Conservation (phyloP, 177 flowering plant genomes). For the Vitis hybrid region DNA sequence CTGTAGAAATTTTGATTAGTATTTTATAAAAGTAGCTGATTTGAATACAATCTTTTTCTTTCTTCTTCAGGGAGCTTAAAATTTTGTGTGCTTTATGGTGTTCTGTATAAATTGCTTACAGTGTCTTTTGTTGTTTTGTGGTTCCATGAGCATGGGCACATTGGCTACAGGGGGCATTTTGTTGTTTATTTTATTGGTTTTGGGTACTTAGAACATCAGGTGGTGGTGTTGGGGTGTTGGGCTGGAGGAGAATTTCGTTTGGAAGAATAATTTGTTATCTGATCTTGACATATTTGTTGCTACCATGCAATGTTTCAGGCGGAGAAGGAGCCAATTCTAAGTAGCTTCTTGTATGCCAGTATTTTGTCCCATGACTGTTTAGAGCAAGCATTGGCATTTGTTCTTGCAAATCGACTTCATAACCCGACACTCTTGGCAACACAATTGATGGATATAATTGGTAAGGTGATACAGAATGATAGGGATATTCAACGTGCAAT, state of each 20-base stretch:
- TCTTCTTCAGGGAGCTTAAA: no score
- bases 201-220: background rate
- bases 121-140: background rate
- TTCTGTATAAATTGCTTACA: background rate
- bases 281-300: background rate
- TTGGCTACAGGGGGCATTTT: background rate
- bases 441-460: slow-evolving; percentile 72
- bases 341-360: slow-evolving; percentile 85
- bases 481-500: slow-evolving; percentile 60
- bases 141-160: background rate
- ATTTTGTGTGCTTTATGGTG: no score
- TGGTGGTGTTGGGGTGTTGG: background rate
- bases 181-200: background rate
- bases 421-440: slow-evolving; percentile 75
- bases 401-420: slow-evolving; percentile 79
- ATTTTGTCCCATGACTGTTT: slow-evolving; percentile 73
- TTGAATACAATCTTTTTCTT: no score
- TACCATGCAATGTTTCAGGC: slow-evolving; percentile 48
- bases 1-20: no score
- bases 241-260: no score
- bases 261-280: background rate
- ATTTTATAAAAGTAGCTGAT: no score
- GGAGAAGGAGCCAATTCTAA: slow-evolving; percentile 84
- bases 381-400: slow-evolving; percentile 77
- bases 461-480: slow-evolving; percentile 61